Conservation (phyloP, 2,329 filamentous ascomycete genomes). For the Phyllosticta capitalensis region DNA sequence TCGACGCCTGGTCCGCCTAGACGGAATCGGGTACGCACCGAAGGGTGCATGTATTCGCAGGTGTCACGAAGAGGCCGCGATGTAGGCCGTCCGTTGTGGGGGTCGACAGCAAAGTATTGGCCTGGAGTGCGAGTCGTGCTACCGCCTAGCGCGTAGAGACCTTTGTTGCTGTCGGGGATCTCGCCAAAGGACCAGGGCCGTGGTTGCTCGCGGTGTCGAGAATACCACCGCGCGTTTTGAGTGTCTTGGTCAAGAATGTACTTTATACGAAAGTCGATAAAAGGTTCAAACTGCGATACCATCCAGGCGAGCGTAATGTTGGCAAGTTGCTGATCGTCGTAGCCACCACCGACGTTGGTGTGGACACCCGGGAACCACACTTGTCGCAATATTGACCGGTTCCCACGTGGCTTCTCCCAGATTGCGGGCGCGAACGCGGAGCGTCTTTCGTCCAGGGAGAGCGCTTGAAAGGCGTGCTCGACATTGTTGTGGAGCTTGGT, state of each 20-base stretch:
- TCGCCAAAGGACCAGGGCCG: constrained; percentile 42
- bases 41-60: constrained; percentile 44
- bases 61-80: constrained; percentile 37
- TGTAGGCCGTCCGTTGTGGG: constrained; percentile 32
- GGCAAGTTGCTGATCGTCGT: constrained; percentile 39
- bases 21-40: constrained; percentile 35
- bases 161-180: constrained; percentile 34
- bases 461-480: constrained; percentile 50
- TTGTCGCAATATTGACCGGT: constrained; percentile 29
- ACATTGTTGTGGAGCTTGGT: constrained; percentile 37
- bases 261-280: constrained; percentile 39
- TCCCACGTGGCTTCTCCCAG: constrained; percentile 38
- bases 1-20: constrained; percentile 37
- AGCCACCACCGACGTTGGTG: constrained; percentile 40
- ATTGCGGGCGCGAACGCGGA: constrained; percentile 47
- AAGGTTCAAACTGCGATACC: constrained; percentile 42
- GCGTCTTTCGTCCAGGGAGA: constrained; percentile 50
- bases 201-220: constrained; percentile 20
- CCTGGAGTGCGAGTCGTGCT: constrained; percentile 38
- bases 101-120: constrained; percentile 37
- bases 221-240: constrained; percentile 4
- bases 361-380: constrained; percentile 41
- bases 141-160: constrained; percentile 39
- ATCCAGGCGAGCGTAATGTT: constrained; percentile 49
- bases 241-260: constrained; percentile 35